These are phyloP conservation scores for Aspergillus mulundensis DNA, from an alignment of 495 filamentous ascomycete genomes.

Conservation along the genomic window DNA sequence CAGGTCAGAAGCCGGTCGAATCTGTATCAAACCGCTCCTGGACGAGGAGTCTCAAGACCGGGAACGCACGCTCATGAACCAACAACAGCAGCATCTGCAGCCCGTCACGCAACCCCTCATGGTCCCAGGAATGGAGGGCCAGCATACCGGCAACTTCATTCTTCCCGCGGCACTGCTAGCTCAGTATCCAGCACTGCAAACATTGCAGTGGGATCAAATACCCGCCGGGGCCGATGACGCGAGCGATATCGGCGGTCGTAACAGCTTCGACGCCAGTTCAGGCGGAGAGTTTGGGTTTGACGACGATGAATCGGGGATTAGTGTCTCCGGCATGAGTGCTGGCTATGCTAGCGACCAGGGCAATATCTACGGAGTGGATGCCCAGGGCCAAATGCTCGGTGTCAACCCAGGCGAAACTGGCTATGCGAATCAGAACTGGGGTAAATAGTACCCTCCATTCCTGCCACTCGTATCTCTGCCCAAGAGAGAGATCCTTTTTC, in stretches of 20 bases:
- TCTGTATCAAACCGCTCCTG: conserved; percentile 92
- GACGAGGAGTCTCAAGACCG: conserved; percentile 85
- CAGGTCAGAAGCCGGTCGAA: conserved; percentile 87
- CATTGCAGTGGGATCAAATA: conserved; percentile 71
- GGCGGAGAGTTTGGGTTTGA: conserved; percentile 52
- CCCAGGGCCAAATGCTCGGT: conserved; percentile 29
- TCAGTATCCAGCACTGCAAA: conserved; percentile 87
- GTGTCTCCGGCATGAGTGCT: conserved; percentile 34
- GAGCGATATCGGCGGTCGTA: conserved; percentile 71
- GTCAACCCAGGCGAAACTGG: conserved; percentile 31
- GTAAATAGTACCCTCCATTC: conserved; percentile 15
- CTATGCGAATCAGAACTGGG: conserved; percentile 35
- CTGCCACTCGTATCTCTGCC: background rate
- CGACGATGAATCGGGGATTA: conserved; percentile 44
- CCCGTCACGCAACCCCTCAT: conserved; percentile 41
- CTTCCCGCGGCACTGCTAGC: conserved; percentile 83
- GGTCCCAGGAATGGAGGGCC: conserved; percentile 36
- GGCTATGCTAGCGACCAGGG: conserved; percentile 33
- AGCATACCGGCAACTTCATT: conserved; percentile 52
- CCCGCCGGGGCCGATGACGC: conserved; percentile 53
- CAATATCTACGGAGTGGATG: conserved; percentile 31
- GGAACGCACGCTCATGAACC: conserved; percentile 61
- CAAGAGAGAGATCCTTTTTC: background rate
- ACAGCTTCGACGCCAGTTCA: conserved; percentile 87
- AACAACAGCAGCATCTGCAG: conserved; percentile 50